Conservation (phyloP, 2,329 filamentous ascomycete genomes). For the Colletotrichum agaves region DNA sequence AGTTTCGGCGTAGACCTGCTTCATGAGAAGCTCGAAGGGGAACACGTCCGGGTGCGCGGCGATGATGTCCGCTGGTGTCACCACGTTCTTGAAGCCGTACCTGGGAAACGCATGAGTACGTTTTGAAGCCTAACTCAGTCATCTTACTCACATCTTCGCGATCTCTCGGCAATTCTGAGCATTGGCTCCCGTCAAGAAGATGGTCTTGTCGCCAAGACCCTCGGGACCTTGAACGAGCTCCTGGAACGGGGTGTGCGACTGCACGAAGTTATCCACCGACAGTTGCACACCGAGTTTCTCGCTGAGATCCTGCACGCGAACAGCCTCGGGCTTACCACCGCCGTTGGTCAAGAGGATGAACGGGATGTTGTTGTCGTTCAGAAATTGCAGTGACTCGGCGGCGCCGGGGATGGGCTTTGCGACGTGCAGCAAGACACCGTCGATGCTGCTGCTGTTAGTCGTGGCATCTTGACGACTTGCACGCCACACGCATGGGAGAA, state of each 20-base stretch:
- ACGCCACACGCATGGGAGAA: background rate
- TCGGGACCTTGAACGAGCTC: slow-evolving; percentile 70
- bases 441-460: slow-evolving; percentile 65
- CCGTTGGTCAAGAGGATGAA: slow-evolving; percentile 98
- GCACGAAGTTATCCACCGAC: slow-evolving; percentile 71
- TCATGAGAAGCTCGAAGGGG: slow-evolving; percentile 80
- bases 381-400: slow-evolving; percentile 74
- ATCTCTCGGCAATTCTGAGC: slow-evolving; percentile 75
- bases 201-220: slow-evolving; percentile 70
- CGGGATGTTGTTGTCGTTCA: slow-evolving; percentile 80
- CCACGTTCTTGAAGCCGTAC: slow-evolving; percentile 81
- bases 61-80: slow-evolving; percentile 88
- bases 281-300: slow-evolving; percentile 62
- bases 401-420: slow-evolving; percentile 83
- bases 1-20: slow-evolving; percentile 68
- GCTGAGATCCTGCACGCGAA: slow-evolving; percentile 38
- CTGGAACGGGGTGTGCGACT: slow-evolving; percentile 91
- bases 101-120: slow-evolving; percentile 40
- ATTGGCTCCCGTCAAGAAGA: slow-evolving; percentile 79
- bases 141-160: slow-evolving; percentile 67
- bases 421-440: slow-evolving; percentile 92
- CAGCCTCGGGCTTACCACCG: slow-evolving; percentile 82
- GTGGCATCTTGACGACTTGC: background rate
- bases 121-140: slow-evolving; percentile 45
- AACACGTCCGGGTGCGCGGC: slow-evolving; percentile 79